Conservation (phyloP, 768 basidiomycete genomes). For the Tephrocybe sp. region DNA sequence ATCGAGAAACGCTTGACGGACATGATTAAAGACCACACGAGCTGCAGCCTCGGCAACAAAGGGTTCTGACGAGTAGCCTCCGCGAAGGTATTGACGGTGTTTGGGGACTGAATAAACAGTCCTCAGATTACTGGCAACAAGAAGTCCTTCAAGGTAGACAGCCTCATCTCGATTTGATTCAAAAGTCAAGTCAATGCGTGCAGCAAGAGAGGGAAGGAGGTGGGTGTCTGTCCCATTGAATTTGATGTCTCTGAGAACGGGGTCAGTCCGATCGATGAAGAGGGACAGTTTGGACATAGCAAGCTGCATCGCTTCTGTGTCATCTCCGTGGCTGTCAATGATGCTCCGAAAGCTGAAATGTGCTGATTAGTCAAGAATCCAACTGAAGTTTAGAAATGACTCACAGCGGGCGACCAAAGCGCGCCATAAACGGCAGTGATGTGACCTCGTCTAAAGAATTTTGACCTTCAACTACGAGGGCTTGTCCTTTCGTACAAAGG, state of each 20-base stretch:
- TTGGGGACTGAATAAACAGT: not conserved
- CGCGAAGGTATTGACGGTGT: conserved; percentile 1
- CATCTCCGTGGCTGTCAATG: not conserved
- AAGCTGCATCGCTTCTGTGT: not conserved
- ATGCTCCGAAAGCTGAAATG: not conserved
- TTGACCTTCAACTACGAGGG: not conserved
- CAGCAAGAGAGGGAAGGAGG: not conserved
- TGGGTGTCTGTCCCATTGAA: too few relatives aligned
- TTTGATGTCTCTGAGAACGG: too few relatives aligned
- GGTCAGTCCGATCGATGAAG: too few relatives aligned
- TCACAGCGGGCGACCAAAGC: conserved; percentile 1
- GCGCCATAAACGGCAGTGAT: not conserved
- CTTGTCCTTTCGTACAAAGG: not conserved
- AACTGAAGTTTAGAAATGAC: not conserved
- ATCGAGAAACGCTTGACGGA: too few relatives aligned
- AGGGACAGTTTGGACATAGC: not conserved
- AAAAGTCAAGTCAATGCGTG: not conserved
- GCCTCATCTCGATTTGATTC: not conserved
- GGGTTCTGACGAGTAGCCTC: conserved; percentile 2
- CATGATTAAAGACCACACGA: not conserved
- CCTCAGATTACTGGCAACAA: conserved; percentile 1
- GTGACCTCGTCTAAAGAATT: not conserved
- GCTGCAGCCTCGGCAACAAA: conserved; percentile 5
- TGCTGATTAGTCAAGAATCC: not conserved
- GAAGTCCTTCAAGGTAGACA: not conserved